Base-by-base conservation (phyloP, 2,329 filamentous ascomycete genomes). In the Cryphonectria carpinicola region DNA sequence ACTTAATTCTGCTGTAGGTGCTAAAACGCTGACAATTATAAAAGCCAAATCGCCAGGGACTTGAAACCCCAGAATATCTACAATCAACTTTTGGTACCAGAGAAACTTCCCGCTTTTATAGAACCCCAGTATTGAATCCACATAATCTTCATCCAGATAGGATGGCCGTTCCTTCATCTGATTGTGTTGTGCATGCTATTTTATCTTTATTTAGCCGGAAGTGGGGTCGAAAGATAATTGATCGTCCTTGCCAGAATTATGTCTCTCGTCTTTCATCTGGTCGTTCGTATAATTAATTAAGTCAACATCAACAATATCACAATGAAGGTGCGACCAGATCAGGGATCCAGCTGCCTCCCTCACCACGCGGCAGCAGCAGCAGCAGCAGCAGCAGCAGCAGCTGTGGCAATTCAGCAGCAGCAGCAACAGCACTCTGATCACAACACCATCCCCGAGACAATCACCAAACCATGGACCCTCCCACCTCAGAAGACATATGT, bases 391-490 rank as follows among this genome's bases (percentile, higher is more conserved):
- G 8, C 8, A 11, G 14, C 8, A 11, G 7, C 54, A 58, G 25
- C 13, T 28, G 54, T 32, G 17, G 25, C 28, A 28, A 6, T 7
- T 19, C 25, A 58, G 25, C 28, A 17, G 37, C 37, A 39, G 37
- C 37, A 14, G 6, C 28, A 28, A 28, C 28, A 28, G 28, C 37
- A 39, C 37, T 39, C 6, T n/a, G 19, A 32, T 8, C 7, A 25
- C 28, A 4, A 19, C 25, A 49, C 61, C 43, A 71, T 67, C 11
- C 66, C 71, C 19, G 71, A 68, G 39, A 28, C 74, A 65, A 68
- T 79, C 10, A 74, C 78, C 73, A 81, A 79, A 71, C 80, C 80
- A 0, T 81, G 80, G 80, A 79, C 76, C n/a, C 75, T 79, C 0
- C 78, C 79, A 1, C 75, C 71, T 0, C 80, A 77, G 63, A 76